Base-by-base conservation (phyloP, 371 early-diverging fungal species). In the Mitosporidium daphniae region DNA sequence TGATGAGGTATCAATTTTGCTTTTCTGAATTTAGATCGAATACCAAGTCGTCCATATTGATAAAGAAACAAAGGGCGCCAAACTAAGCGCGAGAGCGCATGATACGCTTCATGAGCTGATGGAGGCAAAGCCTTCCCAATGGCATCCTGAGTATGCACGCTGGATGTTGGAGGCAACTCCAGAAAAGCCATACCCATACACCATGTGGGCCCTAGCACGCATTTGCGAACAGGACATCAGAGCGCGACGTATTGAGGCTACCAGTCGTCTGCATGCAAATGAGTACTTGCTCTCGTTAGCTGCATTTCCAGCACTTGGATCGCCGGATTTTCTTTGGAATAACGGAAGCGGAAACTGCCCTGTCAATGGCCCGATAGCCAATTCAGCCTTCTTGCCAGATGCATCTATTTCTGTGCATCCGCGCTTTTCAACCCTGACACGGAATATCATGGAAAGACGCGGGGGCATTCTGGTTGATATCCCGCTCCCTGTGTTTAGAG, bases 91-190 rank as follows among this genome's bases (percentile, higher is more conserved):
- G 25, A 55, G 62, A 8, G 78, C 63, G n/a, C 57, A 63, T 44
- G 71, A 71, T 36, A 55, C 71, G 16, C 52, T 82, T 9, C 50
- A 45, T n/a, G 48, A 52, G 22, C 41, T 86, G 13, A 58, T 64
- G 32, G 39, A 47, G n/a, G 50, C 3, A 21, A 28, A 16, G 25
- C 25, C 8, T 30, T 34, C 28, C 34, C 42, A 15, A 14, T 89
- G 86, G 86, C 52, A 71, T 34, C 84, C 84, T 16, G 91, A 89
- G 39, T 89, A 72, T 42, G 86, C 73, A 7, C 53, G 73, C 21
- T 82, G 61, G 48, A 84, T 82, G 86, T 46, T 84, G 29, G 89
- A 82, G 41, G 72, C 62, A 22, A 80, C 80, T 1, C 91, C 91
- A 2, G 78, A 77, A 2, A 37, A 42, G 3, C 91, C 91, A 3